A percentile compares a stretch with the other conserved stretches of the same genome.
phyloP scores from a whole-genome alignment of 148 eudicot species.

The Suaeda aralocaspica region DNA sequence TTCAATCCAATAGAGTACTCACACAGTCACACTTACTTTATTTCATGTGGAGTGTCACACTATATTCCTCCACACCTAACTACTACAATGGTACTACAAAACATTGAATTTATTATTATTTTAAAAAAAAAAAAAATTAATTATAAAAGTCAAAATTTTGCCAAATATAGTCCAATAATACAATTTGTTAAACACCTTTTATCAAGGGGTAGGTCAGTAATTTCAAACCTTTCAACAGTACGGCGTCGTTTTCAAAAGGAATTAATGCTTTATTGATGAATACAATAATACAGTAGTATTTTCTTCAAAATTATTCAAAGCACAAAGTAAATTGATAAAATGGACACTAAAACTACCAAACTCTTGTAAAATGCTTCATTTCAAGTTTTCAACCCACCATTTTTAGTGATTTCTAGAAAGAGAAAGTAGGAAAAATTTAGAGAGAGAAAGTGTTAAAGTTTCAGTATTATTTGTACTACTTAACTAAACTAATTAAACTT shows the following conservation, averaged over 20 bases:
- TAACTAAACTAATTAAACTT: too few relatives aligned
- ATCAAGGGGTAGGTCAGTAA: slow-evolving; percentile 24
- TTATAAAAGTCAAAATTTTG: slow-evolving; percentile 29
- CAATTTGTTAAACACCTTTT: slow-evolving; percentile 12
- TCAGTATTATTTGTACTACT: too few relatives aligned
- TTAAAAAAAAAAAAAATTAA: too few relatives aligned
- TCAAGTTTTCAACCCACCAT: too few relatives aligned
- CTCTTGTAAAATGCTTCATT: neutral
- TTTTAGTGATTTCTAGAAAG: slow-evolving; percentile 12
- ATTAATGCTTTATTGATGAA: slow-evolving; percentile 23
- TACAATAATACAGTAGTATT: too few relatives aligned
- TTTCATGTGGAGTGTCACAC: too few relatives aligned
- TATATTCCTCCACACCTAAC: too few relatives aligned
- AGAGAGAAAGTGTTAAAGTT: too few relatives aligned
- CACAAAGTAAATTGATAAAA: neutral
- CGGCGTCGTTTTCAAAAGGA: slow-evolving; percentile 26
- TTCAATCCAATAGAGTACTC: too few relatives aligned
- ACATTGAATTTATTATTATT: too few relatives aligned
- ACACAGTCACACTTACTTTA: too few relatives aligned
- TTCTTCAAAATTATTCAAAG: neutral
- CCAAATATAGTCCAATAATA: slow-evolving; percentile 10
- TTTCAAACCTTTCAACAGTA: slow-evolving; percentile 14
- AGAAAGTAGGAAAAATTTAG: neutral
- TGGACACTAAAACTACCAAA: neutral
- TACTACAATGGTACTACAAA: too few relatives aligned